Evolutionary conservation across 169 alveolate species (phyloP), one percentile per base, ranked within the genome.

Genomic region (Perkinsus chesapeaki): DNA sequence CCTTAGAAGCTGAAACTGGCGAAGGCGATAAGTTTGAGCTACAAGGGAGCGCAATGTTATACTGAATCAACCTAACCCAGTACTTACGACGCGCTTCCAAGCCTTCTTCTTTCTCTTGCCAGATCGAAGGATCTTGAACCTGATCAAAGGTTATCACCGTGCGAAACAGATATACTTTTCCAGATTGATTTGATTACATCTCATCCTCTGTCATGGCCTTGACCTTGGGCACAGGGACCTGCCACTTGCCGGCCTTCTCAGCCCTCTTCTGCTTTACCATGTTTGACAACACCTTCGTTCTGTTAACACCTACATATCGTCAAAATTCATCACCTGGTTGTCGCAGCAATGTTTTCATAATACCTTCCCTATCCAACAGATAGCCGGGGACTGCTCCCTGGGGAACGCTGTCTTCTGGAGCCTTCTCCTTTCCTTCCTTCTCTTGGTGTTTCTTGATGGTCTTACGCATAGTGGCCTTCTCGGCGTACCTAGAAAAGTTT

Each of bases 161-260:
- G 96, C 95, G 97, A 73, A 36, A 92, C 95, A 34, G 94, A 93
- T 38, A 95, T 95, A 94, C 93, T 90, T 10, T 10, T 39, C 10
- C 34, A 36, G 91, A 91, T 93, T 92, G 93, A 3, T 60, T 91
- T 91, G 94, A 92, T 92, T 96, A 97, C 98, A 96, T 96, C 94
- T 97, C 98, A 91, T 96, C 98, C 92, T 97, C 98, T 0, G 98
- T 96, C 98, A 97, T 95, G 38, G 99, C 99, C 94, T 98, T 97
- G 36, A 99, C 99, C 95, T 99, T 99, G 0, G 99, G 99, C 43
- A 99, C 97, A 19, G 99, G 99, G 39, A 99, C 99, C 91, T 98
- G 97, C 99, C 99, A 99, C 96, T 99, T 99, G 27, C 99, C 99
- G 37, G 99, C 99, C 94, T 99, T 99, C 94, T 98, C 99, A 96